phyloP scores from a whole-genome alignment of 345 rosid species.

The Litchi chinensis region DNA sequence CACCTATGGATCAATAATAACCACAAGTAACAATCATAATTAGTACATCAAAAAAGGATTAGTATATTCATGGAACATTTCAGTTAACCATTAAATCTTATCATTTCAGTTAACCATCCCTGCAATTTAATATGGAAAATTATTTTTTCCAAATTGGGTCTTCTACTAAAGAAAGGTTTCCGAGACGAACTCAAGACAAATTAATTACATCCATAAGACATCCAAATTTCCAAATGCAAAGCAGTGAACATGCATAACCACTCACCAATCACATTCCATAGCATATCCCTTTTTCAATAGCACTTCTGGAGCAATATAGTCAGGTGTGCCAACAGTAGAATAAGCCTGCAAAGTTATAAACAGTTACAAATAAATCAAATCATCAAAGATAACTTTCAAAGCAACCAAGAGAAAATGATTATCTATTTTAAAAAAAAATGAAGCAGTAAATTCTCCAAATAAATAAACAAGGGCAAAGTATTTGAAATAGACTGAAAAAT shows the following conservation, averaged over 20 bases:
- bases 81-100: not conserved
- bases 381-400: not conserved
- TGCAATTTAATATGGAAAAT: constrained; percentile 1
- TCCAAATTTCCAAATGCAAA: not conserved
- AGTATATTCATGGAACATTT: constrained; percentile 18
- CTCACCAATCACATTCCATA: constrained; percentile 98
- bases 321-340: constrained; percentile 98
- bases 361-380: constrained; percentile 19
- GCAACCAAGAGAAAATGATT: constrained; percentile 13
- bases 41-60: constrained; percentile 8
- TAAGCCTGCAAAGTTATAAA: constrained; percentile 72
- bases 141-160: not conserved
- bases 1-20: constrained; percentile 61
- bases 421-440: not conserved
- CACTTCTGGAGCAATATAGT: constrained; percentile 97
- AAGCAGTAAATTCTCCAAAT: constrained; percentile 19
- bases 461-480: constrained; percentile 2
- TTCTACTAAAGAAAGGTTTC: not conserved
- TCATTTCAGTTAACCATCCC: not conserved
- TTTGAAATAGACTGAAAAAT: not conserved
- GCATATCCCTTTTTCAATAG: constrained; percentile 95
- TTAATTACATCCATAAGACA: constrained; percentile 6
- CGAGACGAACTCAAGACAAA: not conserved
- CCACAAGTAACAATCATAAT: constrained; percentile 18
- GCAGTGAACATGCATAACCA: constrained; percentile 19